Evolutionary conservation across 441 rosid species (phyloP).

Genomic region (Biscutella auriculata): DNA sequence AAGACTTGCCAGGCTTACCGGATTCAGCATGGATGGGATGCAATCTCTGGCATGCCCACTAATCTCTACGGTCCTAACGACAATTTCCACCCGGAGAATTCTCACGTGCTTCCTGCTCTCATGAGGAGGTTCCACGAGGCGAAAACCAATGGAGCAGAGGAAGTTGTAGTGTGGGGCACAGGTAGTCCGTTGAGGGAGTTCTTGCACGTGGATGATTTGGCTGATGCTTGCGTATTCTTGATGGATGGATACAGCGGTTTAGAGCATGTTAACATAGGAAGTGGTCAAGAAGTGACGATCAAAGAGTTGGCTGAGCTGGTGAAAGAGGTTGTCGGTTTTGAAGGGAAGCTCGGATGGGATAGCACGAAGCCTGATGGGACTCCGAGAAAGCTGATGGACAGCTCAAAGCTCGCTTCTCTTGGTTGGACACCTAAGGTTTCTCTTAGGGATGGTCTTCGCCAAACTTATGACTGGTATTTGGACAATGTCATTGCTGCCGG

Average conservation of each 20-base stretch:
- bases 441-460: constrained; percentile 66
- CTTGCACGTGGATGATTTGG: constrained; percentile 86
- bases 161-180: constrained; percentile 92
- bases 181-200: constrained; percentile 93
- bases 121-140: constrained; percentile 90
- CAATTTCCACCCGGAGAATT: constrained; percentile 84
- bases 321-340: constrained; percentile 77
- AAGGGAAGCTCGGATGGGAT: constrained; percentile 83
- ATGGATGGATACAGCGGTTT: constrained; percentile 61
- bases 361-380: constrained; percentile 79
- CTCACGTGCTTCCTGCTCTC: constrained; percentile 84
- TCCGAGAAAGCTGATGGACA: constrained; percentile 94
- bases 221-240: constrained; percentile 71
- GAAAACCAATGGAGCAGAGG: constrained; percentile 43
- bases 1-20: constrained; percentile 92
- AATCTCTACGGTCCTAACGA: constrained; percentile 81
- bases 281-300: constrained; percentile 80
- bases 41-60: constrained; percentile 88
- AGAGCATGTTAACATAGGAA: constrained; percentile 83
- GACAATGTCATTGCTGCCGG: constrained; percentile 33
- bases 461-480: constrained; percentile 83
- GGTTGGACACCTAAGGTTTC: constrained; percentile 76
- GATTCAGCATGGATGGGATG: constrained; percentile 63
- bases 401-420: constrained; percentile 60
- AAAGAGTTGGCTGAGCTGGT: constrained; percentile 84